phyloP scores from a whole-genome alignment of 345 rosid genomes.

The Toxicodendron radicans region DNA sequence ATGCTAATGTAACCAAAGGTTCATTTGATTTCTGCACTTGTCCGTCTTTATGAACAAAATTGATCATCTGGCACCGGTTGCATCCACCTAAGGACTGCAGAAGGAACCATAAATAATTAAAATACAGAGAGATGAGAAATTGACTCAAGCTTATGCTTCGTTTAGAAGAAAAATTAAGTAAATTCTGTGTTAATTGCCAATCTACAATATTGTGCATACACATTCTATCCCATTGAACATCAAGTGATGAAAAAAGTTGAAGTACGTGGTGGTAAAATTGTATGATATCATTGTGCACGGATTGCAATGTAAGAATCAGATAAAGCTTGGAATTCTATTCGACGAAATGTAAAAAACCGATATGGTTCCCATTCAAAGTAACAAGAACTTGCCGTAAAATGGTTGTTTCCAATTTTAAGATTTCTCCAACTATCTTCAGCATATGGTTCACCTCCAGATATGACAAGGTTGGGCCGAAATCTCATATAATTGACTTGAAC shows the following conservation, averaged over 20 bases:
- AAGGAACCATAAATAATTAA: conserved; percentile 5
- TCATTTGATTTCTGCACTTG: conserved; percentile 69
- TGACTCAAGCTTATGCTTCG: too few species aligned
- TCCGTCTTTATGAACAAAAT: conserved; percentile 53
- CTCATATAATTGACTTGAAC: conserved; percentile 54
- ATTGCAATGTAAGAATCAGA: background rate
- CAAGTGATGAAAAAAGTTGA: background rate
- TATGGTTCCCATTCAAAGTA: conserved; percentile 2
- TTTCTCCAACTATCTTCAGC: conserved; percentile 82
- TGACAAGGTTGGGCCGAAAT: conserved; percentile 82
- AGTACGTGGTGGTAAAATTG: background rate
- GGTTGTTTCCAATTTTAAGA: conserved; percentile 56
- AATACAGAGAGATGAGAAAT: background rate
- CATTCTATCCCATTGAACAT: too few species aligned
- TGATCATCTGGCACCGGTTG: conserved; percentile 92
- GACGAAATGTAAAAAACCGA: background rate
- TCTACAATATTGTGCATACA: background rate
- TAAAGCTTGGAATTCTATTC: background rate
- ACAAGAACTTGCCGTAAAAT: conserved; percentile 53
- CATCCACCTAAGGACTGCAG: conserved; percentile 90
- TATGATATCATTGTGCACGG: background rate
- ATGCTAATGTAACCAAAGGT: conserved; percentile 83
- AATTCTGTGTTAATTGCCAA: background rate
- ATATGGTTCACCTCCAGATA: conserved; percentile 79
- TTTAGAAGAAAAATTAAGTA: background rate